phyloP scores from a whole-genome alignment of 441 rosid genomes.

The Eruca vesicaria region DNA sequence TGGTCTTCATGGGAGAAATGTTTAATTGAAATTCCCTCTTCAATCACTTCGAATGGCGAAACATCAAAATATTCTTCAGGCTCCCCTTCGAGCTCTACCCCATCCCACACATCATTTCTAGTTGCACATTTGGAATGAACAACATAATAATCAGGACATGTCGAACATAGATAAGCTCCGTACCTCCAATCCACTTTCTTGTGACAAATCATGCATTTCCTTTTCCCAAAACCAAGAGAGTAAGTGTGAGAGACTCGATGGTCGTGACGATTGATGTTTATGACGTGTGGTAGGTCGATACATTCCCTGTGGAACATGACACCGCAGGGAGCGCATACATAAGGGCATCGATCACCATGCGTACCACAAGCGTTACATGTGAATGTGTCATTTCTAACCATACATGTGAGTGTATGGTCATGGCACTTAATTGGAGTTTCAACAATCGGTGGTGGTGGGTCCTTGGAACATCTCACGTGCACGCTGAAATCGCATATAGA shows the following conservation, averaged over 20 bases:
- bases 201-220: conserved; percentile 2
- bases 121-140: not conserved
- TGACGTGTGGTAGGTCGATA: not conserved
- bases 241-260: conserved; percentile 5
- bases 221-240: not conserved
- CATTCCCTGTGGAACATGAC: conserved; percentile 21
- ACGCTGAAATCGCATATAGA: not conserved
- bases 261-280: conserved; percentile 25
- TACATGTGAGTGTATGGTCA: conserved; percentile 6
- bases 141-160: not conserved
- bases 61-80: not conserved
- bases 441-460: not conserved
- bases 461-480: not conserved
- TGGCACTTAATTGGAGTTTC: not conserved
- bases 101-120: not conserved
- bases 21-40: not conserved
- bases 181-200: not conserved
- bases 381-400: not conserved
- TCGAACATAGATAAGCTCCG: not conserved
- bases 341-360: conserved; percentile 43
- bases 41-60: not conserved
- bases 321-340: conserved; percentile 35
- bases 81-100: not conserved
- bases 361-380: conserved; percentile 44
- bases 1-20: not conserved